These are phyloP conservation scores for Microcyclospora pomicola DNA, from an alignment of 2,329 filamentous ascomycete genomes.

Conservation along the genomic window DNA sequence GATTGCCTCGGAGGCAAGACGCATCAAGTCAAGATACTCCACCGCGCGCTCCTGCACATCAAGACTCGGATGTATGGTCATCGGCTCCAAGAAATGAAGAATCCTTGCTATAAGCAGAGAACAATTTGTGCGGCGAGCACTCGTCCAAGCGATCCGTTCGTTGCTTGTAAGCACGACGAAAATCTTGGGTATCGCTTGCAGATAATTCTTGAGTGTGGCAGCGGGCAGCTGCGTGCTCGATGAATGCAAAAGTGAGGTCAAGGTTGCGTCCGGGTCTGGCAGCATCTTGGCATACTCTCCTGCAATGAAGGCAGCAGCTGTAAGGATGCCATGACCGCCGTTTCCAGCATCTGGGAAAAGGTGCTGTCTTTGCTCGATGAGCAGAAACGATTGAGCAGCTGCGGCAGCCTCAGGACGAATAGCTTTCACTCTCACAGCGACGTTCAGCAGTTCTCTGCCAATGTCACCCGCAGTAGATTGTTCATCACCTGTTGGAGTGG, in stretches of 20 bases:
- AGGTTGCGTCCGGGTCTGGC: slow-evolving; percentile 52
- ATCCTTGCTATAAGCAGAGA: slow-evolving; percentile 69
- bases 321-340: slow-evolving; percentile 50
- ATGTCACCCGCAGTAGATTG: slow-evolving; percentile 52
- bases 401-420: slow-evolving; percentile 67
- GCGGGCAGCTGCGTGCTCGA: slow-evolving; percentile 45
- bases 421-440: slow-evolving; percentile 80
- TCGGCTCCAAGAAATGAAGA: slow-evolving; percentile 64
- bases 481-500: slow-evolving; percentile 3
- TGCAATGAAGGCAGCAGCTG: slow-evolving; percentile 68
- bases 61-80: slow-evolving; percentile 69
- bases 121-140: slow-evolving; percentile 58
- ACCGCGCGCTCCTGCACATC: slow-evolving; percentile 93
- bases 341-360: slow-evolving; percentile 39
- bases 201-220: slow-evolving; percentile 58
- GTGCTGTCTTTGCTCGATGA: slow-evolving; percentile 47
- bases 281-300: slow-evolving; percentile 77
- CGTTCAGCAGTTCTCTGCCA: slow-evolving; percentile 73
- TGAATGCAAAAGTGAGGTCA: slow-evolving; percentile 61
- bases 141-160: slow-evolving; percentile 53
- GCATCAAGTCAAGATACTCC: slow-evolving; percentile 80
- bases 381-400: slow-evolving; percentile 63
- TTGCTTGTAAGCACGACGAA: slow-evolving; percentile 59
- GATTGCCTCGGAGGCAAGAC: slow-evolving; percentile 70
- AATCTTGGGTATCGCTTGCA: slow-evolving; percentile 78